These are phyloP conservation scores for Sporothrix protearum DNA, from an alignment of 2,329 filamentous ascomycete species.

Conservation along the genomic window DNA sequence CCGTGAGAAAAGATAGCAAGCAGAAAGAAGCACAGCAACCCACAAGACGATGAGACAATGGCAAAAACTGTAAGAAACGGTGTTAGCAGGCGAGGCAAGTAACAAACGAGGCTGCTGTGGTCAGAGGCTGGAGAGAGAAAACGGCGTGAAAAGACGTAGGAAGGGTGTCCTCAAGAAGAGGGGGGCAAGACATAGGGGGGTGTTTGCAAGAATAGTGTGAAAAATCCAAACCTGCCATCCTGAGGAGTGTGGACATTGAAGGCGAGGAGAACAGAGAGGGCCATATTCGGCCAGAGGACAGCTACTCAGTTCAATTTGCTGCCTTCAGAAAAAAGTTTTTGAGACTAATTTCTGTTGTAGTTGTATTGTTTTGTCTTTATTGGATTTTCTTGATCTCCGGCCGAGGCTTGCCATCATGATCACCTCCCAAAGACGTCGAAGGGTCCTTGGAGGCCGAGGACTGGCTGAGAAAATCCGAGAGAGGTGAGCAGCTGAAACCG, in stretches of 20 bases:
- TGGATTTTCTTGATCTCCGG: neutral
- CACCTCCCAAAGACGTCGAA: neutral
- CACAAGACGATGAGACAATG: neutral
- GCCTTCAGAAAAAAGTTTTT: no score
- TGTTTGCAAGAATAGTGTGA: neutral
- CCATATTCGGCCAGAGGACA: neutral
- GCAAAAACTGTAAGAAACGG: neutral
- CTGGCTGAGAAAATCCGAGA: neutral
- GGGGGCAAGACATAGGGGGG: neutral
- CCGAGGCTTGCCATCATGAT: conserved; percentile 1
- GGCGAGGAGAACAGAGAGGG: neutral
- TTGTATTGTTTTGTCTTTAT: neutral
- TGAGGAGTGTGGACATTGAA: no score
- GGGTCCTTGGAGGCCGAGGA: neutral
- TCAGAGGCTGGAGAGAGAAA: neutral
- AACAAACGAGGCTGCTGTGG: neutral
- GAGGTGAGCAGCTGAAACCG: conserved; percentile 6
- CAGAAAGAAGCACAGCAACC: neutral
- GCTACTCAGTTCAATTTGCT: no score
- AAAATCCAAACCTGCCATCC: neutral
- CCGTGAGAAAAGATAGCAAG: neutral
- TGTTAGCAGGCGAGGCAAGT: neutral
- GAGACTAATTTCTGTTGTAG: no score
- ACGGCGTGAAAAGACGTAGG: neutral
- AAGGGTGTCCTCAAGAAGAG: neutral